Evolutionary conservation across 495 filamentous ascomycete species (phyloP).

Genomic region (Cercophora samala): DNA sequence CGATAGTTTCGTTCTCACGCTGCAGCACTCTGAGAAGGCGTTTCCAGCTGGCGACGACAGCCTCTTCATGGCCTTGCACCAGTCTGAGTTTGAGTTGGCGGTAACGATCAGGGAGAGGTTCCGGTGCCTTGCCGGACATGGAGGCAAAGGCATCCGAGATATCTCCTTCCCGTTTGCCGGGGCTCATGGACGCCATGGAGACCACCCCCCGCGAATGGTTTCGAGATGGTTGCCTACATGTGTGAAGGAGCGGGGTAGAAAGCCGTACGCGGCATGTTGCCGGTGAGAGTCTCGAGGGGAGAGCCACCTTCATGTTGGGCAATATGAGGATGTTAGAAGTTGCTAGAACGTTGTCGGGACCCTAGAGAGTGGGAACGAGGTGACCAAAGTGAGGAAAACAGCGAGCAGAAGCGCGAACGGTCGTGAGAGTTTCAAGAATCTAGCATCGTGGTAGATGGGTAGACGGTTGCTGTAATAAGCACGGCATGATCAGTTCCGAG

Average conservation of each 20-base stretch:
- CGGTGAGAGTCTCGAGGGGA: background rate
- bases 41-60: constrained; percentile 63
- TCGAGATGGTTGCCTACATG: background rate
- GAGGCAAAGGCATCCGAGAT: constrained; percentile 84
- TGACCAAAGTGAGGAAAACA: too few relatives aligned
- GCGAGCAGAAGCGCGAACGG: too few relatives aligned
- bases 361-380: too few relatives aligned
- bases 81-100: constrained; percentile 68
- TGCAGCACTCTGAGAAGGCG: constrained; percentile 58
- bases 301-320: background rate
- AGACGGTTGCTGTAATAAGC: background rate
- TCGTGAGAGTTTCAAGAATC: background rate
- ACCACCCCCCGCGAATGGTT: constrained; percentile 3
- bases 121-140: constrained; percentile 61
- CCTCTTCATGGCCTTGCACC: constrained; percentile 59
- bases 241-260: background rate
- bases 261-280: background rate
- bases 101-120: constrained; percentile 69
- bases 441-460: background rate
- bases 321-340: background rate
- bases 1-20: constrained; percentile 51
- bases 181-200: constrained; percentile 25
- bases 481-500: background rate
- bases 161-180: constrained; percentile 56
- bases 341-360: background rate